Evolutionary conservation across 495 filamentous ascomycete genomes (phyloP), one percentile per base, ranked within the genome.

Genomic region (Physcia stellaris): DNA sequence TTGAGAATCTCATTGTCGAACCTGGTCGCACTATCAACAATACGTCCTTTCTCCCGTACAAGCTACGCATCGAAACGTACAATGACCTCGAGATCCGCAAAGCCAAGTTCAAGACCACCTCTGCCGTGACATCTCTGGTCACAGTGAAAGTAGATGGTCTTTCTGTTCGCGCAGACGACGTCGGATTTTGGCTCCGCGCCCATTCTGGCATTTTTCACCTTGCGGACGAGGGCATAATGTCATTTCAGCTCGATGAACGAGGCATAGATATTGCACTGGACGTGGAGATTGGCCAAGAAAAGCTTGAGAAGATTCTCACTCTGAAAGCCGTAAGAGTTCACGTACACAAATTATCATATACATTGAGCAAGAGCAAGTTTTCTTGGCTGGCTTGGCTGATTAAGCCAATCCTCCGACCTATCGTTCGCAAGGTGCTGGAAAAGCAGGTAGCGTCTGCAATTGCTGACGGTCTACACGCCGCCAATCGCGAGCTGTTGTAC

Each of bases 1-100:
- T 96, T 6, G 88, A 94, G 49, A 94, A 90, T 40, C 64, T 96
- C 27, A 79, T 96, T 36, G 64, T 96, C 24, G 86, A 96, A 46
- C 88, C 88, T 0, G 88, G 88, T 16, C 66, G 63, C 23, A 90
- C 85, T 2, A 68, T 94, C 46, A 90, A 94, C 53, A 69, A 75
- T 44, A 79, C 80, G 2, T 94, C 86, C 0, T 94, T 96, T 69
- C 72, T 94, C 11, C 88, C 88, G 0, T 87, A 83, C 57, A 73
- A 77, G 27, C 67, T 94, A 38, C 75, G 79, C 27, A 60, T 94
- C 26, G 75, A 86, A 46, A 86, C 83, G 0, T 80, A 77, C 55
- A 93, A 87, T 48, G 80, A 92, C 49, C 62, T 96, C 28, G 81
- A 90, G 43, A 74, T 96, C 36, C 67, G 77, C 41, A 92, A 92